These are phyloP conservation scores for Viridothelium virens DNA, from an alignment of 495 filamentous ascomycete species.

Conservation along the genomic window DNA sequence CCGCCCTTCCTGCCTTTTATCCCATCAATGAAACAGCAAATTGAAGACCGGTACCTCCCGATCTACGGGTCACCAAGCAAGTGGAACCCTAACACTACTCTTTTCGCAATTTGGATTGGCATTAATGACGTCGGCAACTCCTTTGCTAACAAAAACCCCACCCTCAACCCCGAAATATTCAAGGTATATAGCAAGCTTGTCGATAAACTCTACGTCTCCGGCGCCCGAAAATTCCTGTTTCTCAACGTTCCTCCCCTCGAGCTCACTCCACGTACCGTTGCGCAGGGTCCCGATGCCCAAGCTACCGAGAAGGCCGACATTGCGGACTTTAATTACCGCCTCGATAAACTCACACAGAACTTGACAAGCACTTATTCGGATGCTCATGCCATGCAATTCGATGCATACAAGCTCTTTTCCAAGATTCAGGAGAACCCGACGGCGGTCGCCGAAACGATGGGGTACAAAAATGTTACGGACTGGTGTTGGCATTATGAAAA, in stretches of 20 bases:
- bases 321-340: constrained; percentile 27
- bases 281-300: constrained; percentile 13
- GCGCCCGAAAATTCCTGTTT: constrained; percentile 67
- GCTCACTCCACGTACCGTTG: constrained; percentile 48
- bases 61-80: constrained; percentile 37
- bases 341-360: constrained; percentile 20
- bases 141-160: constrained; percentile 43
- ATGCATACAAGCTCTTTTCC: constrained; percentile 29
- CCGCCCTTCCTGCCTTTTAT: constrained; percentile 45
- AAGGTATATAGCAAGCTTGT: constrained; percentile 48
- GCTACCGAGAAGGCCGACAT: constrained; percentile 24
- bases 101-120: constrained; percentile 69
- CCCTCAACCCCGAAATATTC: constrained; percentile 50
- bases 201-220: constrained; percentile 49
- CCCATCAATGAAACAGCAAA: constrained; percentile 52
- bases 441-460: constrained; percentile 28
- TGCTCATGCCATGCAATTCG: constrained; percentile 26
- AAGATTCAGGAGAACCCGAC: constrained; percentile 26
- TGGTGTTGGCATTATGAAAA: constrained; percentile 49
- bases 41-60: constrained; percentile 43
- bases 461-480: constrained; percentile 46
- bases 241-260: constrained; percentile 66
- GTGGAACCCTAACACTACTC: constrained; percentile 52
- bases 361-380: constrained; percentile 24
- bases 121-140: constrained; percentile 72